phyloP scores from a whole-genome alignment of 768 basidiomycete species.

The Boletus pseudo-olivaceus region DNA sequence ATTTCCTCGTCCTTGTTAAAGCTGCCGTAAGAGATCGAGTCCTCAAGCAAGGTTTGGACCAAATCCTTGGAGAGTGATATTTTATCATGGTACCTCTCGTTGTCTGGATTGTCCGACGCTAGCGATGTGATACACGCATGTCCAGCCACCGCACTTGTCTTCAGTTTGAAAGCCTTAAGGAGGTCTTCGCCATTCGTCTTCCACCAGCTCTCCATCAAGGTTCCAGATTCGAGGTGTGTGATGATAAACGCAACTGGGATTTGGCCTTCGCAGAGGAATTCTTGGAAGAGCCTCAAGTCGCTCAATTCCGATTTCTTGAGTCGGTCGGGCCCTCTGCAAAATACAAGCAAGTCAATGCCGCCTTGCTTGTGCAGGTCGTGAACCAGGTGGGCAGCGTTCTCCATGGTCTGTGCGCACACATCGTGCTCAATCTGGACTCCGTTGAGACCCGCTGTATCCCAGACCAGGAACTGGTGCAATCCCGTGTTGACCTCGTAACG shows the following conservation, averaged over 20 bases:
- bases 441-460: conserved; percentile 33
- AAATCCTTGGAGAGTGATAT: conserved; percentile 11
- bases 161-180: conserved; percentile 6
- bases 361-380: conserved; percentile 23
- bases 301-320: conserved; percentile 26
- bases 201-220: conserved; percentile 34
- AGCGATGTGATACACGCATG: conserved; percentile 31
- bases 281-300: conserved; percentile 34
- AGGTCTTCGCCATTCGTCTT: conserved; percentile 15
- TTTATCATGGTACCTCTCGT: conserved; percentile 5
- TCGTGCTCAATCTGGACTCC: conserved; percentile 8
- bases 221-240: conserved; percentile 35
- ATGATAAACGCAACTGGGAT: conserved; percentile 40
- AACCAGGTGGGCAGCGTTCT: conserved; percentile 29
- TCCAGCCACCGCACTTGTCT: conserved; percentile 13
- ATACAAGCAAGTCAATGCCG: conserved; percentile 39
- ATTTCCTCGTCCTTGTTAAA: conserved; percentile 10
- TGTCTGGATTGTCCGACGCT: neutral
- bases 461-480: conserved; percentile 23
- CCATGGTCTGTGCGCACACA: conserved; percentile 16
- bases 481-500: conserved; percentile 24
- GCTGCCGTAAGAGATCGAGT: conserved; percentile 17
- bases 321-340: conserved; percentile 31
- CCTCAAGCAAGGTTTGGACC: conserved; percentile 20
- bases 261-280: conserved; percentile 36